Evolutionary conservation across 2,329 filamentous ascomycete species (phyloP).

Genomic region (Fusarium nygamai): DNA sequence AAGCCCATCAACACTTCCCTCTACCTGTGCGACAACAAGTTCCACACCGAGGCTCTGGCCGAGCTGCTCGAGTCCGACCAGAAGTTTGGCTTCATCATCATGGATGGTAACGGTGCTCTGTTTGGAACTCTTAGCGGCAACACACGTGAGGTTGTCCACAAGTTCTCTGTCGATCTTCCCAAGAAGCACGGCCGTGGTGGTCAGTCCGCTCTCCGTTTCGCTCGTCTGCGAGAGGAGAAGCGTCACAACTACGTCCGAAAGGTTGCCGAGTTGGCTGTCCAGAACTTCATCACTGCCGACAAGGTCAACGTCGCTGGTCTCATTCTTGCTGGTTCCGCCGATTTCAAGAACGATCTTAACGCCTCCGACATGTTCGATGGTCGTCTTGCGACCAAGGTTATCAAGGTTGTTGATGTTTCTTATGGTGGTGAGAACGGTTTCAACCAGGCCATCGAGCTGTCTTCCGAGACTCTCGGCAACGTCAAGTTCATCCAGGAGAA

Average conservation of each 20-base stretch:
- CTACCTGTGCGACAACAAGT: slow-evolving; percentile 99
- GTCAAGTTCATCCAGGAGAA: slow-evolving; percentile 99
- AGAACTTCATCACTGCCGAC: slow-evolving; percentile 98
- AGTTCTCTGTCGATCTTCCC: slow-evolving; percentile 97
- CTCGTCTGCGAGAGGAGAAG: slow-evolving; percentile 98
- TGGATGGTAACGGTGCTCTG: slow-evolving; percentile 98
- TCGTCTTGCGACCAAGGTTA: slow-evolving; percentile 92
- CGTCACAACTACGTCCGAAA: slow-evolving; percentile 99
- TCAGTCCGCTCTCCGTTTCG: slow-evolving; percentile 99
- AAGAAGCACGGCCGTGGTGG: slow-evolving; percentile 99
- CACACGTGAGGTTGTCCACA: slow-evolving; percentile 95
- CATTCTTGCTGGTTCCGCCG: slow-evolving; percentile 94
- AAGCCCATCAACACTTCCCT: slow-evolving; percentile 99
- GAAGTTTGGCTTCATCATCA: slow-evolving; percentile 99
- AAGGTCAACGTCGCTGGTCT: slow-evolving; percentile 98
- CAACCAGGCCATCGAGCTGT: slow-evolving; percentile 98
- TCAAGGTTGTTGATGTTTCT: slow-evolving; percentile 99
- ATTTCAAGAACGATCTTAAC: slow-evolving; percentile 99
- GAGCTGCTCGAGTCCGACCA: slow-evolving; percentile 98
- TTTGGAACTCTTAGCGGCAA: slow-evolving; percentile 98
- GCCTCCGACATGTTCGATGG: slow-evolving; percentile 97
- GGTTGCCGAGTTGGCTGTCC: slow-evolving; percentile 95
- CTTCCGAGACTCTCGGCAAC: slow-evolving; percentile 94
- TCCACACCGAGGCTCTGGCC: slow-evolving; percentile 96
- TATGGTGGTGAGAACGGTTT: slow-evolving; percentile 99